A percentile compares a stretch with the other conserved stretches of the same genome.
These are phyloP conservation scores for Fusarium odoratissimum DNA, from an alignment of 2,329 filamentous ascomycete genomes.

Conservation along the genomic window DNA sequence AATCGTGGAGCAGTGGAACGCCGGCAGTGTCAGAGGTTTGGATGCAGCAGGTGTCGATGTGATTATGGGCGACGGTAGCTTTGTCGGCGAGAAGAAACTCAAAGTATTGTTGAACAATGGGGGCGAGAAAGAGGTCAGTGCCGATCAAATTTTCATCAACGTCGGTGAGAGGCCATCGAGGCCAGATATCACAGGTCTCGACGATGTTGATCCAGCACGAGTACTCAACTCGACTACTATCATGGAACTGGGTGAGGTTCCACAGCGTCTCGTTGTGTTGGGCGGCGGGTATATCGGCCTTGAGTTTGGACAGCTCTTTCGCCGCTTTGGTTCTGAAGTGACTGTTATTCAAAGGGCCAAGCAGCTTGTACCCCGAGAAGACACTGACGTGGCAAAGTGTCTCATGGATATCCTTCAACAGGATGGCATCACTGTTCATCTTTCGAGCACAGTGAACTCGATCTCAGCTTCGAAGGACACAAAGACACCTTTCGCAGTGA, in stretches of 20 bases:
- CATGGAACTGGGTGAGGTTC: slow-evolving; percentile 59
- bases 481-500: slow-evolving; percentile 31
- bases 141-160: slow-evolving; percentile 59
- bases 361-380: slow-evolving; percentile 59
- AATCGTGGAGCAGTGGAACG: slow-evolving; percentile 62
- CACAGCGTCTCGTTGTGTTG: slow-evolving; percentile 61
- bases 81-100: slow-evolving; percentile 55
- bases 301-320: slow-evolving; percentile 65
- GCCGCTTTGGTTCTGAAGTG: slow-evolving; percentile 61
- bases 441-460: slow-evolving; percentile 50
- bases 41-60: slow-evolving; percentile 56
- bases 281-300: slow-evolving; percentile 65
- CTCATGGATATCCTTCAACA: slow-evolving; percentile 57
- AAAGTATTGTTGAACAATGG: slow-evolving; percentile 49
- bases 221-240: slow-evolving; percentile 61
- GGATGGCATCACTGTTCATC: slow-evolving; percentile 58
- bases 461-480: slow-evolving; percentile 31
- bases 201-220: slow-evolving; percentile 48
- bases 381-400: slow-evolving; percentile 58
- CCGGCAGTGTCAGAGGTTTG: slow-evolving; percentile 58
- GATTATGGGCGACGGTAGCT: slow-evolving; percentile 58
- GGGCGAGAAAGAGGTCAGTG: slow-evolving; percentile 50
- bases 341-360: slow-evolving; percentile 58
- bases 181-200: slow-evolving; percentile 53
- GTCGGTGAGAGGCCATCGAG: slow-evolving; percentile 56